Evolutionary conservation across 1,139 yeast species (phyloP), one percentile per base, ranked within the genome.

Genomic region (Diutina siamensis): DNA sequence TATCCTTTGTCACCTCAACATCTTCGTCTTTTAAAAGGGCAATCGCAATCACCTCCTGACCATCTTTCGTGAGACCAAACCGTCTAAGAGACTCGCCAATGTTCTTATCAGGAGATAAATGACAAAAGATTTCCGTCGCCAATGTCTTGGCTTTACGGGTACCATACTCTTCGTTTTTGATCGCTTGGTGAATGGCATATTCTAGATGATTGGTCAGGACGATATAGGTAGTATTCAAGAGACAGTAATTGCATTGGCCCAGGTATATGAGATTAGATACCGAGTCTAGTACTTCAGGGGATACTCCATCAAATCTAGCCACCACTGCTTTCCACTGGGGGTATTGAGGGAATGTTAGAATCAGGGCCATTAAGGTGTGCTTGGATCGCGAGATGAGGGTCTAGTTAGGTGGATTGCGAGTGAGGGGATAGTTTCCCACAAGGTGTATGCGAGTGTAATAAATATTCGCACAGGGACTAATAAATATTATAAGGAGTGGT

Each of bases 51-150:
- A 67, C 50, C 45, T 59, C 60, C 10, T 54, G 50, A 41, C 64
- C 56, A 17, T 54, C 50, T 15, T 58, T 59, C 52, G 65, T 70
- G 17, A 71, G 61, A 1, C 75, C 75, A 54, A 71, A 71, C 47
- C 65, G 52, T 46, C 60, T 64, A 49, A 71, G 58, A 1, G 75
- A 72, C 48, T 71, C 74, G 59, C 62, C 60, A 44, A 71, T 67
- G 49, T 68, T 70, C 56, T 69, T 71, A 15, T 65, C 59, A 2
- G 75, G 74, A 3, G 71, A 66, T 48, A 71, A 58, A 49, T 62
- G 67, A 51, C 64, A 62, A 21, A 71, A 62, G 34, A 70, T 65
- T 50, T 71, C 75, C 0, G 75, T 64, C 50, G 69, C 63, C 46
- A 71, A 55, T 1, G 72, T 63, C 44, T 66, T 67, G 34, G 76